phyloP scores from a whole-genome alignment of 2,329 filamentous ascomycete species.

The Tolypocladium paradoxum region DNA sequence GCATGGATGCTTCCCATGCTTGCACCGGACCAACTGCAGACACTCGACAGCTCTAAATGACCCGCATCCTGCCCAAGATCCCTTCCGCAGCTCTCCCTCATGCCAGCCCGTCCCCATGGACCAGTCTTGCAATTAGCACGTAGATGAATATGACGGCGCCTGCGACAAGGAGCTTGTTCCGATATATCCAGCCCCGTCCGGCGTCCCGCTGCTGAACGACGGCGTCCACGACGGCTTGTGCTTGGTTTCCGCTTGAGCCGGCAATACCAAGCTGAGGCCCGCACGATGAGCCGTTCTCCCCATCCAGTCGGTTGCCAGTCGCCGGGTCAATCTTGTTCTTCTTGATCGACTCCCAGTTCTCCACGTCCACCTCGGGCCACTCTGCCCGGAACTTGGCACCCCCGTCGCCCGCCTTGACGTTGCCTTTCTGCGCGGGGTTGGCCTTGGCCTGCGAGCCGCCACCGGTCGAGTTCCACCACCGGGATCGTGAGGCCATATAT shows the following conservation, averaged over 20 bases:
- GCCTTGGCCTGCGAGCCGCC: constrained; percentile 59
- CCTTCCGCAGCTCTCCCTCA: neutral
- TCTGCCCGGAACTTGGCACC: constrained; percentile 81
- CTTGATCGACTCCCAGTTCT: constrained; percentile 90
- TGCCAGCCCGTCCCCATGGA: constrained; percentile 38
- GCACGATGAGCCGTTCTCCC: constrained; percentile 40
- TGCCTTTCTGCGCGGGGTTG: constrained; percentile 51
- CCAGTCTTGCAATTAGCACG: constrained; percentile 66
- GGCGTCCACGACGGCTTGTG: constrained; percentile 65
- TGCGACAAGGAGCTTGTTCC: constrained; percentile 67
- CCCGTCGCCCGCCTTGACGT: constrained; percentile 85
- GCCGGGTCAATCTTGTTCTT: constrained; percentile 66
- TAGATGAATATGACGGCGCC: constrained; percentile 67
- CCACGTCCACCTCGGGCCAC: constrained; percentile 79
- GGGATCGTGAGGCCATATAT: constrained; percentile 62
- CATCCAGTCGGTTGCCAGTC: constrained; percentile 52
- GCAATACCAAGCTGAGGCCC: constrained; percentile 48
- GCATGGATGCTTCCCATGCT: neutral
- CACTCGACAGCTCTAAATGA: neutral
- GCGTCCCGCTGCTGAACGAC: constrained; percentile 67
- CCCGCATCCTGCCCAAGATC: neutral
- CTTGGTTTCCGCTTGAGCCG: constrained; percentile 47
- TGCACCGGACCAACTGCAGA: neutral
- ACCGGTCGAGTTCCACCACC: constrained; percentile 96
- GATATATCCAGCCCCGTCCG: constrained; percentile 69